These are phyloP conservation scores for Ceratobasidium sp. DNA, from an alignment of 1,284 basidiomycete genomes.

Conservation along the genomic window DNA sequence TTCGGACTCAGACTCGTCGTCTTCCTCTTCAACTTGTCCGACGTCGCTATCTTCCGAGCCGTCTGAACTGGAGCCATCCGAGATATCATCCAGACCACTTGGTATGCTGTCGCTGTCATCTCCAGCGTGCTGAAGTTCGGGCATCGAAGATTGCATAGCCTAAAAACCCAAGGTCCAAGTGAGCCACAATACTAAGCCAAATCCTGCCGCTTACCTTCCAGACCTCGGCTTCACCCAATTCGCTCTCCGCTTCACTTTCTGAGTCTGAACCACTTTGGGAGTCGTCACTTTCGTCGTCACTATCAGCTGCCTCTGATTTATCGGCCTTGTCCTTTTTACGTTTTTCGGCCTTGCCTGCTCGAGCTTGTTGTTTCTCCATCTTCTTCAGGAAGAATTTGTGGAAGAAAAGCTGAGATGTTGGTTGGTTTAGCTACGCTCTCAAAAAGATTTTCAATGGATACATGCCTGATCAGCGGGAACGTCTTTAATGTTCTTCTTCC, in stretches of 20 bases:
- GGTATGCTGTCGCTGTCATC: constrained; percentile 48
- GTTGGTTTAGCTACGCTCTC: constrained; percentile 55
- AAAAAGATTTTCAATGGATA: too few relatives aligned
- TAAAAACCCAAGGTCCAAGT: neutral
- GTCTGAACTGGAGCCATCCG: constrained; percentile 38
- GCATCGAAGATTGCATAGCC: constrained; percentile 38
- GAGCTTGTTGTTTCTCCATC: constrained; percentile 61
- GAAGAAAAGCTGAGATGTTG: constrained; percentile 69
- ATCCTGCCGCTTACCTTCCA: constrained; percentile 18
- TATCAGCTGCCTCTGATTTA: constrained; percentile 35
- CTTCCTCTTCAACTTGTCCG: constrained; percentile 58
- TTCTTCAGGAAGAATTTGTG: constrained; percentile 58
- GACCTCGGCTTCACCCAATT: constrained; percentile 49
- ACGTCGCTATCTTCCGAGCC: constrained; percentile 44
- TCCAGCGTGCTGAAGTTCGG: constrained; percentile 47
- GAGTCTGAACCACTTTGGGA: constrained; percentile 1
- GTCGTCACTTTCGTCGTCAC: neutral
- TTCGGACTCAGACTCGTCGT: constrained; percentile 59
- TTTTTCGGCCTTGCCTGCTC: constrained; percentile 57
- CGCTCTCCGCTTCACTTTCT: constrained; percentile 53
- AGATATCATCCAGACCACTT: constrained; percentile 42
- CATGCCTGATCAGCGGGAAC: constrained; percentile 88
- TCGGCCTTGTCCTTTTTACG: constrained; percentile 52
- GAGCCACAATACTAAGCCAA: neutral
- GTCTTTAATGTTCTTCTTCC: constrained; percentile 73